Evolutionary conservation across 768 basidiomycete genomes (phyloP).

Genomic region (Lactifluus piperatus): DNA sequence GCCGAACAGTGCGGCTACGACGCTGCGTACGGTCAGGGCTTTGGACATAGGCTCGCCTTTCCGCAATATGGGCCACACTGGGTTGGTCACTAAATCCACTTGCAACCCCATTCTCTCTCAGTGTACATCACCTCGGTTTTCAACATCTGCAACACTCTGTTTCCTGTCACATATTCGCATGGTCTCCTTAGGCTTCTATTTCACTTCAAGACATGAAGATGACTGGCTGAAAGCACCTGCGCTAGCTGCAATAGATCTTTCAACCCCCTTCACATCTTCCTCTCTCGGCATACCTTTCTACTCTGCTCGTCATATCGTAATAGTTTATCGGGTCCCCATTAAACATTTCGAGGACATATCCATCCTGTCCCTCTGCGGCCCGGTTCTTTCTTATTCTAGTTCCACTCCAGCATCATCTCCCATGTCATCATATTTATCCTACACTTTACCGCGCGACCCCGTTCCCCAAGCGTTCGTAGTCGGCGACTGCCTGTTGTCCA

Average conservation of each 20-base stretch:
- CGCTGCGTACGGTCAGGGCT: slow-evolving; percentile 35
- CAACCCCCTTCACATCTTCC: slow-evolving; percentile 27
- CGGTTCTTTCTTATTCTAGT: slow-evolving; percentile 26
- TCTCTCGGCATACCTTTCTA: slow-evolving; percentile 22
- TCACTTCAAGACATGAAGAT: slow-evolving; percentile 12
- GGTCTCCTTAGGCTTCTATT: slow-evolving; percentile 1
- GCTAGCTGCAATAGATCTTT: slow-evolving; percentile 14
- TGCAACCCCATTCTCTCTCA: slow-evolving; percentile 2
- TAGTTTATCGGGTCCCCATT: slow-evolving; percentile 22
- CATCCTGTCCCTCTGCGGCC: slow-evolving; percentile 49
- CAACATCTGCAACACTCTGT: slow-evolving; percentile 16
- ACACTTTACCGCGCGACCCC: slow-evolving; percentile 21
- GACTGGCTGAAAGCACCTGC: slow-evolving; percentile 18
- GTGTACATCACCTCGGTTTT: slow-evolving; percentile 8
- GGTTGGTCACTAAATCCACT: slow-evolving; percentile 36
- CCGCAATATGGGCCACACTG: slow-evolving; percentile 41
- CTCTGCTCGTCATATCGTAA: slow-evolving; percentile 23
- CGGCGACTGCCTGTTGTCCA: background rate
- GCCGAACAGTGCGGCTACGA: slow-evolving; percentile 30
- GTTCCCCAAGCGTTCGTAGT: slow-evolving; percentile 17
- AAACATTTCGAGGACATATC: slow-evolving; percentile 43
- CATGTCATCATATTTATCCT: slow-evolving; percentile 32
- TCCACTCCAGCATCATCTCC: slow-evolving; percentile 24
- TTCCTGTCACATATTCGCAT: slow-evolving; percentile 24
- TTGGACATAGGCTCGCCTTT: slow-evolving; percentile 35